Evolutionary conservation across 2,329 filamentous ascomycete genomes (phyloP).

Genomic region (Dendryphion nanum): DNA sequence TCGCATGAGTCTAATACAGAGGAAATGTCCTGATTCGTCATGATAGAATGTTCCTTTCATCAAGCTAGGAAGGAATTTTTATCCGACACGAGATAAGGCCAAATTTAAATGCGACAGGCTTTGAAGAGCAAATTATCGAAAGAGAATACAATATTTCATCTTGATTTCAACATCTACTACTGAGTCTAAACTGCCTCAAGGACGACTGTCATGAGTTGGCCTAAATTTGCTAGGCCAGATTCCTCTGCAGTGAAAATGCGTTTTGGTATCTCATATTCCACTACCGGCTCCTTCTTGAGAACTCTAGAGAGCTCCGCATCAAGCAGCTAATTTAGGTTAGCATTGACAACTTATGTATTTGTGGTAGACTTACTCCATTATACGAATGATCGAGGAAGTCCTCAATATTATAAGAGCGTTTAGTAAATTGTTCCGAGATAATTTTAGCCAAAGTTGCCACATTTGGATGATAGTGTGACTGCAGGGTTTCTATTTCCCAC

Average conservation of each 20-base stretch:
- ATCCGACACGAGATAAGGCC: no score
- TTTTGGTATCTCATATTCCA: slow-evolving; percentile 94
- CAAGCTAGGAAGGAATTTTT: no score
- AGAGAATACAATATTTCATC: no score
- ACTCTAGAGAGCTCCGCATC: slow-evolving; percentile 81
- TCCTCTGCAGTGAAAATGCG: slow-evolving; percentile 62
- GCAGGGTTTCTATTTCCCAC: slow-evolving; percentile 91
- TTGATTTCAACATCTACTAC: no score
- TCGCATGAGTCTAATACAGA: no score
- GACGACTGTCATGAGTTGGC: slow-evolving; percentile 31
- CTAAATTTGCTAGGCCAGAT: slow-evolving; percentile 25
- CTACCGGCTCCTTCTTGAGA: slow-evolving; percentile 79
- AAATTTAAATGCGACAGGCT: no score
- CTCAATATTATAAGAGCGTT: slow-evolving; percentile 90
- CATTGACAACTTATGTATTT: slow-evolving; percentile 3
- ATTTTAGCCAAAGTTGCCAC: slow-evolving; percentile 93
- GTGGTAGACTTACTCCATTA: slow-evolving; percentile 60
- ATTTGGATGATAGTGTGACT: slow-evolving; percentile 94
- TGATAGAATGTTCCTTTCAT: no score
- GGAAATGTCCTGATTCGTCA: no score
- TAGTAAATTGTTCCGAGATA: slow-evolving; percentile 94
- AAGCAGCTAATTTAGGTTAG: slow-evolving; percentile 59
- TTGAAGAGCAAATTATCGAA: no score
- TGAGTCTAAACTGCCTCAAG: not conserved
- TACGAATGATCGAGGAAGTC: slow-evolving; percentile 97